Evolutionary conservation across 805 yeast species (phyloP), one percentile per base, ranked within the genome.

Genomic region (Pichia sporocuriosa): DNA sequence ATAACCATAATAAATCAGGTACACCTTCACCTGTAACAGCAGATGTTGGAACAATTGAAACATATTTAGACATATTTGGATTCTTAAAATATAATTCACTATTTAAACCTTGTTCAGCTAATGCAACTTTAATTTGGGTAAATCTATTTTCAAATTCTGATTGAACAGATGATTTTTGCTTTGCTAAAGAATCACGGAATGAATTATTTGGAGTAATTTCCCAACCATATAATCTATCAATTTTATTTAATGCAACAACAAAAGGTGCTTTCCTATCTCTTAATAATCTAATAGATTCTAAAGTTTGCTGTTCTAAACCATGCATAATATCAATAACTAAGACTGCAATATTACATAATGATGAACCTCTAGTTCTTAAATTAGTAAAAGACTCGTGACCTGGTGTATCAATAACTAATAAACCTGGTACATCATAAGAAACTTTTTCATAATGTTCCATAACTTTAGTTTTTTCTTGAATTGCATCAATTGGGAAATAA

Each of bases 21-120:
- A 93, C 94, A 84, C 99, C 99, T 69, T 93, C 99, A 65, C 99
- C 99, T 12, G 97, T 89, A 34, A 89, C 94, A 42, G 99, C 99
- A 48, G 97, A 90, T 16, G 99, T 93, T 55, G 99, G 98, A 34
- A 93, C 96, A 56, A 93, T 84, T 28, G 97, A 88, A 42, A 93
- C 98, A 58, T 81, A 87, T 63, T 88, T 87, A 43, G 97, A 69
- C 75, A 90, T 69, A 70, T 90, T 93, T 66, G 83, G 84, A 76
- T 93, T 93, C 66, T 90, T 86, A 84, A 73, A 93, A 67, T 93
- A 93, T 50, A 93, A 75, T 68, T 94, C 98, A 43, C 97, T 85
- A 72, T 93, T 93, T 71, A 93, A 81, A 58, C 98, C 97, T 69
- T 93, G 98, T 70, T 93, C 99, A 47, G 97, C 87, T 53, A 93